Evolutionary conservation across 2,329 filamentous ascomycete genomes (phyloP).

Genomic region (Penicillium psychrosexuale): DNA sequence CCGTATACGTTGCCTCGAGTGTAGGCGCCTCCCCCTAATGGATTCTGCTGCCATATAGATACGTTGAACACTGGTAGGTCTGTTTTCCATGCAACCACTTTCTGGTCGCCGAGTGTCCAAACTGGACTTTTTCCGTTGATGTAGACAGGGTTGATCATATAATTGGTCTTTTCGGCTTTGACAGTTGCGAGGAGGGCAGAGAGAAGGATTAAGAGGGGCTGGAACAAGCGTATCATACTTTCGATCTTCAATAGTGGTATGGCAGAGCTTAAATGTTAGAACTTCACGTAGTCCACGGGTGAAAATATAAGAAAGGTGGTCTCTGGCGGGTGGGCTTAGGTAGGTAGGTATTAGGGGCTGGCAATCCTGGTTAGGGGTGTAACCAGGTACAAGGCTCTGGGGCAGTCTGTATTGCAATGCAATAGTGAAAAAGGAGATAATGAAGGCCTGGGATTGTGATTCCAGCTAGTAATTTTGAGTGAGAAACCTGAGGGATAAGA

Average conservation of each 20-base stretch:
- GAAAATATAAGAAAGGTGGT: background rate
- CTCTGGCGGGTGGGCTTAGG: too few relatives aligned
- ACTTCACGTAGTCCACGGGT: too few relatives aligned
- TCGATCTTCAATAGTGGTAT: background rate
- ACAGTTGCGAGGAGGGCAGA: background rate
- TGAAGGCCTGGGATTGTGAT: background rate
- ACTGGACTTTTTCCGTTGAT: background rate
- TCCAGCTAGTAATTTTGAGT: background rate
- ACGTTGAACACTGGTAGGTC: background rate
- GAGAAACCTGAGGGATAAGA: background rate
- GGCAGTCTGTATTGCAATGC: too few relatives aligned
- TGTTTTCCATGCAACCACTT: background rate
- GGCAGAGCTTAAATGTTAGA: background rate
- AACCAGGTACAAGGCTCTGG: too few relatives aligned
- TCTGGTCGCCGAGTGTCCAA: background rate
- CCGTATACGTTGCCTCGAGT: background rate
- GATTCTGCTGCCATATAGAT: background rate
- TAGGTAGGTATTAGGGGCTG: background rate
- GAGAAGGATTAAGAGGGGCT: background rate
- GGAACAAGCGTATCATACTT: background rate
- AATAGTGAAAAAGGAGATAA: background rate
- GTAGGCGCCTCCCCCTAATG: background rate
- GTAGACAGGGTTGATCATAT: background rate
- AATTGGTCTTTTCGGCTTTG: background rate
- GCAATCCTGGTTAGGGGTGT: too few relatives aligned